Conservation (phyloP, 768 basidiomycete genomes). For the Fistulinella prunicolor region DNA sequence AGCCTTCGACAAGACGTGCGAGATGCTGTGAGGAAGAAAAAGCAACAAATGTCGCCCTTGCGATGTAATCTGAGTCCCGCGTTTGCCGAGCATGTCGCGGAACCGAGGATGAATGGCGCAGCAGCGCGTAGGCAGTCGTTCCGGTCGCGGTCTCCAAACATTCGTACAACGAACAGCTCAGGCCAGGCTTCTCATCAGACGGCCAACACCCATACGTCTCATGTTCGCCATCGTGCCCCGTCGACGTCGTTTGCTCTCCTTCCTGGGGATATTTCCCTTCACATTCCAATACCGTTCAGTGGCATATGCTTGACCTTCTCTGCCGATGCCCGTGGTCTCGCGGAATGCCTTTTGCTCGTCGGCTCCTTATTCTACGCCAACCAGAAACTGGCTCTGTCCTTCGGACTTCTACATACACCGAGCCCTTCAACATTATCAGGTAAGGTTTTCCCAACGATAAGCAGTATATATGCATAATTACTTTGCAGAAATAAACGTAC, state of each 20-base stretch:
- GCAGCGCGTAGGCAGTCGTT: slow-evolving; percentile 46
- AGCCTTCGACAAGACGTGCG: slow-evolving; percentile 27
- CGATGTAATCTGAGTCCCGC: slow-evolving; percentile 25
- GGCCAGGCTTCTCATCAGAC: slow-evolving; percentile 37
- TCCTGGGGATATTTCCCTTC: slow-evolving; percentile 47
- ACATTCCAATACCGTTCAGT: slow-evolving; percentile 43
- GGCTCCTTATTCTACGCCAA: slow-evolving; percentile 58
- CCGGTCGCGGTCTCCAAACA: slow-evolving; percentile 69
- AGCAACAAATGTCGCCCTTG: slow-evolving; percentile 22
- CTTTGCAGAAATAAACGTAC: slow-evolving; percentile 52
- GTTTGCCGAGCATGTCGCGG: slow-evolving; percentile 28
- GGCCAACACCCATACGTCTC: slow-evolving; percentile 40
- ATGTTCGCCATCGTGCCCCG: slow-evolving; percentile 39
- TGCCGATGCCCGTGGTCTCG: slow-evolving; percentile 60
- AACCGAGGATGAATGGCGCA: slow-evolving; percentile 34
- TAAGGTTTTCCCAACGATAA: slow-evolving; percentile 25
- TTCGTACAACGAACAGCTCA: slow-evolving; percentile 34
- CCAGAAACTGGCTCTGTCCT: slow-evolving; percentile 31
- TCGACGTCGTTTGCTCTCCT: slow-evolving; percentile 36
- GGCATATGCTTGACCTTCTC: slow-evolving; percentile 43
- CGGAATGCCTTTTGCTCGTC: slow-evolving; percentile 65
- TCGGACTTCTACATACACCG: slow-evolving; percentile 14
- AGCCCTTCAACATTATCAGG: slow-evolving; percentile 53
- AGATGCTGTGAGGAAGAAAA: slow-evolving; percentile 28
- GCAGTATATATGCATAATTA: slow-evolving; percentile 1